Evolutionary conservation across 768 basidiomycete genomes (phyloP).

Genomic region (Cubamyces sp.): DNA sequence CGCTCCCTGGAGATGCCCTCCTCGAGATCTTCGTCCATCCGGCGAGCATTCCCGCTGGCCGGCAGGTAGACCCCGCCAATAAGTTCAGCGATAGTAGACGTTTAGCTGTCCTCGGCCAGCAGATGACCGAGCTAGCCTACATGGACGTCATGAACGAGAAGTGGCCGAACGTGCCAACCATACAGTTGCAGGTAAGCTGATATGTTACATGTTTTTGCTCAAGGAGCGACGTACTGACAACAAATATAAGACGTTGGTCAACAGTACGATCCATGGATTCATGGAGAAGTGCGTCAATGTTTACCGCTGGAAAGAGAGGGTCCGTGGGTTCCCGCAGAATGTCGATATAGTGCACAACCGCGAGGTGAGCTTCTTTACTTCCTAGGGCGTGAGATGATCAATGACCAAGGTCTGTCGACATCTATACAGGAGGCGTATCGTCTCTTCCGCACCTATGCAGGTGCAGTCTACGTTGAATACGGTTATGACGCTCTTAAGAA

Average conservation of each 20-base stretch:
- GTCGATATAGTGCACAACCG: background rate
- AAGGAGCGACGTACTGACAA: background rate
- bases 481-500: background rate
- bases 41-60: background rate
- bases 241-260: background rate
- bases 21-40: conserved; percentile 16
- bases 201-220: background rate
- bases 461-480: conserved; percentile 7
- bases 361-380: background rate
- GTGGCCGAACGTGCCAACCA: background rate
- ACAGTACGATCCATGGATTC: background rate
- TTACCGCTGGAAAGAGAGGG: conserved; percentile 1
- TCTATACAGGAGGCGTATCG: conserved; percentile 5
- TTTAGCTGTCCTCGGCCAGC: conserved; percentile 2
- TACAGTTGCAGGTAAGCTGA: background rate
- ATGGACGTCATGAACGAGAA: background rate
- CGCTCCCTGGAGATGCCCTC: conserved; percentile 1
- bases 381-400: background rate
- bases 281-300: conserved; percentile 2
- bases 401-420: background rate
- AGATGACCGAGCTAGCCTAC: conserved; percentile 3
- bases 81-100: conserved; percentile 5
- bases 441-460: conserved; percentile 6
- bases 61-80: background rate
- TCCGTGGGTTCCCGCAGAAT: background rate